Base-by-base conservation (phyloP, 306 rosid genomes). In the Dalbergia cultrata region DNA sequence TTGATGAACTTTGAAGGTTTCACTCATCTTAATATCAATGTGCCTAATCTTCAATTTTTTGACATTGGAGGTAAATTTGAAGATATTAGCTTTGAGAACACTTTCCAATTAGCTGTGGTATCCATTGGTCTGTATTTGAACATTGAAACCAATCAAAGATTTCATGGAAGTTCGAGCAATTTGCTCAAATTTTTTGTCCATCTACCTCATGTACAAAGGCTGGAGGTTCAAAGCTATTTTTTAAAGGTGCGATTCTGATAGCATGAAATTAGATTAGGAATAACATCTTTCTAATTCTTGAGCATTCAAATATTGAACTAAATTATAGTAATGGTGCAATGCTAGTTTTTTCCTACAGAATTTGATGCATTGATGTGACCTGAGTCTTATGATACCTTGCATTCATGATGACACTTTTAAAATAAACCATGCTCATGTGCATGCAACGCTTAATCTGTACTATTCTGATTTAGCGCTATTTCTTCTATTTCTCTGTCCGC, bases 1-100 rank as follows among this genome's bases (percentile, higher is more conserved):
- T 33, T 90, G 86, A 83, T 87, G 86, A 87, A 89, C 86, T 90
- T 83, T 59, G 89, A 89, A 54, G 92, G 92, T 72, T 85, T 89
- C 81, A 35, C 76, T 34, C 54, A 52, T 75, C 90, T 91, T 76
- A 85, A 85, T 54, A 87, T 89, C 33, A 84, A 83, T 85, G 87
- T 91, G 0, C 90, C 86, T 7, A 81, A 84, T 80, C 95, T 89
- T 67, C 88, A 85, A 53, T 83, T 80, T 79, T 85, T 90, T 53
- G 86, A 89, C 50, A 71, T 87, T 77, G 95, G 89, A 74, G 95
- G 95, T 76, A 67, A 37, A 67, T 90, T 89, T 80, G 85, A 80
- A 37, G 86, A 82, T 78, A 77, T 90, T 69, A 77, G 66, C 72
- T 87, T 90, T 82, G 74, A 83, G 82, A 87, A 80, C 76, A 82